These are phyloP conservation scores for Litsea cubeba DNA, from an alignment of 164 flowering plant species.

Conservation along the genomic window DNA sequence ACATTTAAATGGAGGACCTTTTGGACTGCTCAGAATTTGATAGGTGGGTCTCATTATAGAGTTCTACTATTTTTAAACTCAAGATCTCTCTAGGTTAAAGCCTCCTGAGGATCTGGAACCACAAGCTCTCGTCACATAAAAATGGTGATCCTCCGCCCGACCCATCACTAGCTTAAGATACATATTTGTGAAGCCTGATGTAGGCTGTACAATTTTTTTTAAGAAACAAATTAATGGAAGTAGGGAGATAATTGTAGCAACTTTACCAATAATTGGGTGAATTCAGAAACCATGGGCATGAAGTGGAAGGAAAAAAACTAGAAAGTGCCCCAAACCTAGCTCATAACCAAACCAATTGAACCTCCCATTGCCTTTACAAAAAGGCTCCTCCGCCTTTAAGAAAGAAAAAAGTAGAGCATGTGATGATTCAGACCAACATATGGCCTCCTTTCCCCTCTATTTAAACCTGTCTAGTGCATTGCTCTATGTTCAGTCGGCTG, in stretches of 20 bases:
- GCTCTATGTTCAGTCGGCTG: conserved; percentile 38
- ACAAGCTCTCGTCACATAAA: no score
- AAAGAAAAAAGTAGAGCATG: conserved; percentile 15
- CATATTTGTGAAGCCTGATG: background rate
- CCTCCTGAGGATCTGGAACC: no score
- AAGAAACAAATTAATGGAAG: background rate
- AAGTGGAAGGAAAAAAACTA: conserved; percentile 9
- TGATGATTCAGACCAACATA: conserved; percentile 16
- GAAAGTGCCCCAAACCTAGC: background rate
- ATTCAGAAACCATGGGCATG: conserved; percentile 21
- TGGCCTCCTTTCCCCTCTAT: conserved; percentile 21
- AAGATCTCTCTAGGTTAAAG: no score
- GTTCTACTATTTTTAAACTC: no score
- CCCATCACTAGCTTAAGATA: no score
- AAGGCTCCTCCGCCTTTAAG: conserved; percentile 2
- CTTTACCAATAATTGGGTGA: background rate
- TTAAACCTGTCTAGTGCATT: conserved; percentile 26
- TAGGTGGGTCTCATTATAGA: no score
- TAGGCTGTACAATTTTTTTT: background rate
- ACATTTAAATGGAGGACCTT: no score
- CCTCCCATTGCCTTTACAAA: conserved; percentile 28
- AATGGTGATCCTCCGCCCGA: no score
- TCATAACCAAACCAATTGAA: conserved; percentile 13
- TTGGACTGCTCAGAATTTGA: no score
- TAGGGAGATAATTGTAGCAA: background rate